phyloP scores from a whole-genome alignment of 2,329 filamentous ascomycete genomes.

The Calonectria honghensis region DNA sequence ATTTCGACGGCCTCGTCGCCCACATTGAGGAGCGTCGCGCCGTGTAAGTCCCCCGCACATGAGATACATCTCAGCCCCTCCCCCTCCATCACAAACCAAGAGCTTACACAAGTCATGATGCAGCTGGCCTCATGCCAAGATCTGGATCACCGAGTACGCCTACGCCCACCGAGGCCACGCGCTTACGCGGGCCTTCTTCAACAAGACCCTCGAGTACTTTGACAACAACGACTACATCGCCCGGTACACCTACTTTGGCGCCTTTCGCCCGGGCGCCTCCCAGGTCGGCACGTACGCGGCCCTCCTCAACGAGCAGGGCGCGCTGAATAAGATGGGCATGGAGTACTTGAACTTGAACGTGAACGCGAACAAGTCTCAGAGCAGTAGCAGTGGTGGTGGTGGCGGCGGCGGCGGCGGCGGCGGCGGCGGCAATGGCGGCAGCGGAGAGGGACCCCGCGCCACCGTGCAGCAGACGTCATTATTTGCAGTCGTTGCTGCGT shows the following conservation, averaged over 20 bases:
- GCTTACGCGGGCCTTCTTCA: conserved; percentile 80
- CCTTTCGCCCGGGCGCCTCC: conserved; percentile 80
- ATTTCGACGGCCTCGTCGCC: conserved; percentile 80
- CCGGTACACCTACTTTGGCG: conserved; percentile 85
- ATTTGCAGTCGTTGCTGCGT: conserved; percentile 31
- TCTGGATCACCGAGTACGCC: conserved; percentile 90
- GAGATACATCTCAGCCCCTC: not conserved
- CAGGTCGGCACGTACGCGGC: conserved; percentile 85
- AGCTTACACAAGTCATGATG: not conserved
- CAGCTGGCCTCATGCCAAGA: conserved; percentile 75
- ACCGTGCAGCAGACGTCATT: conserved; percentile 23
- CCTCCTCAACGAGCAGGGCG: conserved; percentile 80
- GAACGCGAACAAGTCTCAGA: conserved; percentile 57
- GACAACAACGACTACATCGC: conserved; percentile 75
- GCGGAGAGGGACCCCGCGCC: conserved; percentile 36
- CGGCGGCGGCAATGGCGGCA: conserved; percentile 63
- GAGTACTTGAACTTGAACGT: conserved; percentile 80
- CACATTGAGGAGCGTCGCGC: conserved; percentile 74
- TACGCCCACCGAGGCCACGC: conserved; percentile 73
- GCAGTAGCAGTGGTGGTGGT: conserved; percentile 59
- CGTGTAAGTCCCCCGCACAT: conserved; percentile 54
- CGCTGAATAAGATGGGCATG: conserved; percentile 84
- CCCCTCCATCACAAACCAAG: not conserved
- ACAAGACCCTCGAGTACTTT: conserved; percentile 79
- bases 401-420: conserved; percentile 55